phyloP scores from a whole-genome alignment of 2,329 filamentous ascomycete species.

The Penicillium glabrum region DNA sequence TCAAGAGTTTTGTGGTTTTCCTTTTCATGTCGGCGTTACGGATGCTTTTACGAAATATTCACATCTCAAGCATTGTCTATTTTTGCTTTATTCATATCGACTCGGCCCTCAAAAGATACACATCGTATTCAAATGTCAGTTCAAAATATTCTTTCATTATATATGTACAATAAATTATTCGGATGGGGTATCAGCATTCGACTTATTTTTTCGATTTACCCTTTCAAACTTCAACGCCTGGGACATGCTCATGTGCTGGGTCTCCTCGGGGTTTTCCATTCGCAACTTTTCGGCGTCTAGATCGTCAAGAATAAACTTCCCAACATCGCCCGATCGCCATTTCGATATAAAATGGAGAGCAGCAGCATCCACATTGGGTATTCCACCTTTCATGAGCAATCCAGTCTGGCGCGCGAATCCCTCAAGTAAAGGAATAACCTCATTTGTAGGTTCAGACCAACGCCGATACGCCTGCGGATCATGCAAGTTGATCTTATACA shows the following conservation, averaged over 20 bases:
- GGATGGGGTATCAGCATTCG: slow-evolving; percentile 18
- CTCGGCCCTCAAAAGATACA: slow-evolving; percentile 9
- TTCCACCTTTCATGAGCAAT: slow-evolving; percentile 70
- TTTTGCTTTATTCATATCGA: slow-evolving; percentile 5
- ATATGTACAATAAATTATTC: slow-evolving; percentile 27
- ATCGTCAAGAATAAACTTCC: slow-evolving; percentile 76
- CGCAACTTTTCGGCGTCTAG: slow-evolving; percentile 63
- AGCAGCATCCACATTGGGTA: slow-evolving; percentile 68
- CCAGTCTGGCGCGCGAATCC: slow-evolving; percentile 73
- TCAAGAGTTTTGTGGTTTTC: background rate
- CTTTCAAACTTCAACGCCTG: slow-evolving; percentile 45
- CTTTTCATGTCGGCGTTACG: slow-evolving; percentile 23
- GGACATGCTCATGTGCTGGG: slow-evolving; percentile 41
- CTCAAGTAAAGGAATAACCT: slow-evolving; percentile 70
- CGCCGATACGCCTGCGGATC: slow-evolving; percentile 63
- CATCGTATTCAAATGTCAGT: background rate
- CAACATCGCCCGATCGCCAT: slow-evolving; percentile 76
- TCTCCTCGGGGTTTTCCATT: slow-evolving; percentile 33
- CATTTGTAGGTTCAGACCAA: slow-evolving; percentile 75
- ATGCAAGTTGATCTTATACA: slow-evolving; percentile 76
- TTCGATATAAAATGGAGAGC: slow-evolving; percentile 78
- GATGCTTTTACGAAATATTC: slow-evolving; percentile 22
- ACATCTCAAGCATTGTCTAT: slow-evolving; percentile 16
- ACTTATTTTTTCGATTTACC: slow-evolving; percentile 28
- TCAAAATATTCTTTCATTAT: slow-evolving; percentile 10